A percentile compares a stretch with the other conserved stretches of the same genome.
Conservation (phyloP, 202 grass and related monocot species). For the Cymbopogon flexuosus region DNA sequence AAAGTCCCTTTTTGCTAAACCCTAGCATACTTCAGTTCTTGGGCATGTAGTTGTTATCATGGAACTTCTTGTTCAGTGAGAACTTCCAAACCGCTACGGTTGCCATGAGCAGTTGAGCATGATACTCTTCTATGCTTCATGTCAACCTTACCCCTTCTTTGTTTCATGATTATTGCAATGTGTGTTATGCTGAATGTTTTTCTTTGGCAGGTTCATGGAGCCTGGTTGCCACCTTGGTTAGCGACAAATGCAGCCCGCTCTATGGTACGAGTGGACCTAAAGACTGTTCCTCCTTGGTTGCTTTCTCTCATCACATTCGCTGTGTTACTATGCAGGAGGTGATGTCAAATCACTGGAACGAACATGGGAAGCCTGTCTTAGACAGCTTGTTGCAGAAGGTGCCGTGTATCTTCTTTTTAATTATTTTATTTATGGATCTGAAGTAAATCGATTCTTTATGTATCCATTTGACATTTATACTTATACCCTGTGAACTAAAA, state of each 20-base stretch:
- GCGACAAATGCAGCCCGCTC: conserved; percentile 41
- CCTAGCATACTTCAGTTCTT: not conserved
- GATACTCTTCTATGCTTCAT: not conserved
- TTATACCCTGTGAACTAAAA: conserved; percentile 28
- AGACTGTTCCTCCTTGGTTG: conserved; percentile 24
- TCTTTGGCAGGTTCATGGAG: conserved; percentile 64
- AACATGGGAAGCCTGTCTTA: conserved; percentile 59
- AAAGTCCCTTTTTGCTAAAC: not conserved
- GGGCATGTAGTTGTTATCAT: not conserved
- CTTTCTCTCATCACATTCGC: conserved; percentile 7
- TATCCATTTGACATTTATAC: conserved; percentile 17
- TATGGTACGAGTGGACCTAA: conserved; percentile 41
- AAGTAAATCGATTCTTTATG: not conserved
- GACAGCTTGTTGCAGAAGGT: conserved; percentile 65
- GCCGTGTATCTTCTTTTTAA: not conserved
- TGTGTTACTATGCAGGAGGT: conserved; percentile 46
- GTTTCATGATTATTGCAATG: not conserved
- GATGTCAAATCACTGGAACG: conserved; percentile 59
- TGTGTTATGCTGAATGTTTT: not conserved
- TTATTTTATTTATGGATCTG: not conserved
- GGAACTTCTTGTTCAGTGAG: no score
- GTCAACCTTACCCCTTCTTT: not conserved
- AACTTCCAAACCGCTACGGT: not conserved
- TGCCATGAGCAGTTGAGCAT: not conserved
- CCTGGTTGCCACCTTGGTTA: conserved; percentile 92